Base-by-base conservation (phyloP, 1,284 basidiomycete genomes). In the Puccinia novopanici region DNA sequence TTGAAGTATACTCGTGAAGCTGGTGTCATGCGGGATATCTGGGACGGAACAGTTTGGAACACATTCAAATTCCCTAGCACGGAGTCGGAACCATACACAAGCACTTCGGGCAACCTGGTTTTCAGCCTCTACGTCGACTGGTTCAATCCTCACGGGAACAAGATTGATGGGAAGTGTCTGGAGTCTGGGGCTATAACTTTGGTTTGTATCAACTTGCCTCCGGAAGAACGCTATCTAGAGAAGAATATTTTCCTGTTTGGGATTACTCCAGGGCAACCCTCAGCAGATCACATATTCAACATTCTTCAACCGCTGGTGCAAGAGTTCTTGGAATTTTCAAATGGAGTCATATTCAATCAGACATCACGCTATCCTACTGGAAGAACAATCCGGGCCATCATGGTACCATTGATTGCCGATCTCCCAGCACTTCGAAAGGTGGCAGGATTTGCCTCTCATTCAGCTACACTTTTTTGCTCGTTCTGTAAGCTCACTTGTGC, bases 11-110 rank as follows among this genome's bases (percentile, higher is more conserved):
- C 27, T 24, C 52, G 27, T 55, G 15, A n/a, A 61, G 37, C 15
- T 55, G 72, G 72, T 42, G 17, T 57, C 54, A 63, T 75, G 48
- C 27, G 34, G 24, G 74, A 75, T 65, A 65, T 75, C 19, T 75
- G 74, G 74, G 74, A 75, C 42, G 57, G 74, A n/a, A 63, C 55
- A 19, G 17, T 75, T n/a, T 75, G 74, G 74, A 75, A 63, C 13
- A 37, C 37, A 45, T 63, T 75, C 27, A 75, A 37, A n/a, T 37
- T 37, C 61, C 61, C 40, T 17, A 42, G 40, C 61, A 42, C 30
- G 22, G 61, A 15, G 8, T 55, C 55, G 34, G 30, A 59, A 61
- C 55, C 37, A 12, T 75, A 63, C 59, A 75, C 74, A 30, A 17
- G 42, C 22, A 63, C 30, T 24, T 75, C 55, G 42, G 72, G n/a